Base-by-base conservation (phyloP, 345 rosid species). In the Ceriops decandra region DNA sequence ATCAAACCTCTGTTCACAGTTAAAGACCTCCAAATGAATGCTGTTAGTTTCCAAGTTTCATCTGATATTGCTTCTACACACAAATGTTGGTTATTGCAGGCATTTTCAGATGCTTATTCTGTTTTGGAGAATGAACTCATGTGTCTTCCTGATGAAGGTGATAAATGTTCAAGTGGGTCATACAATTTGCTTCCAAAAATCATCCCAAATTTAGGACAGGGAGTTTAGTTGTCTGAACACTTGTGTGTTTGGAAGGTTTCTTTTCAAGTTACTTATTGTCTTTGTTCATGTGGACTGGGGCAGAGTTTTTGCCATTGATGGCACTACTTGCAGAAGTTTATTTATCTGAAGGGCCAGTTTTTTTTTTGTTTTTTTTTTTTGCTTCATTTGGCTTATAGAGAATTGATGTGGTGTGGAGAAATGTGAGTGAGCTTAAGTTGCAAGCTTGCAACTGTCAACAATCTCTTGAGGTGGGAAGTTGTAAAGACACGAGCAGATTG, bases 51-150 rank as follows among this genome's bases (percentile, higher is more conserved):
- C 57, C 75, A 15, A 28, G 38, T 67, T 67, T 27, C 68, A 32
- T 63, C 27, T 62, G 17, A 33, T 64, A 42, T 56, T 28, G 68
- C 62, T 66, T 60, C 15, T 63, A 56, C 52, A 52, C 52, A 28
- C 49, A 60, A 57, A 35, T 58, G 22, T 71, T 70, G 26, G 59
- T 51, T 78, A 66, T 28, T 85, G 82, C 86, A 93, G 97, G 97
- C 98, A 64, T 93, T 93, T 82, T 86, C 98, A 27, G 98, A 93
- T 72, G 98, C 98, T 42, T 88, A 88, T 83, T 81, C 92, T 68
- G 58, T 82, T 69, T 79, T 93, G 80, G 95, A 93, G 84, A 88
- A 82, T 64, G 96, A 93, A 85, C 84, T 86, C 33, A 62, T 80
- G 52, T 78, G 77, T 81, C 80, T 82, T 62, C 69, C 86, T 30